Conservation (phyloP, 1,284 basidiomycete genomes). For the Ganoderma resinaceum region DNA sequence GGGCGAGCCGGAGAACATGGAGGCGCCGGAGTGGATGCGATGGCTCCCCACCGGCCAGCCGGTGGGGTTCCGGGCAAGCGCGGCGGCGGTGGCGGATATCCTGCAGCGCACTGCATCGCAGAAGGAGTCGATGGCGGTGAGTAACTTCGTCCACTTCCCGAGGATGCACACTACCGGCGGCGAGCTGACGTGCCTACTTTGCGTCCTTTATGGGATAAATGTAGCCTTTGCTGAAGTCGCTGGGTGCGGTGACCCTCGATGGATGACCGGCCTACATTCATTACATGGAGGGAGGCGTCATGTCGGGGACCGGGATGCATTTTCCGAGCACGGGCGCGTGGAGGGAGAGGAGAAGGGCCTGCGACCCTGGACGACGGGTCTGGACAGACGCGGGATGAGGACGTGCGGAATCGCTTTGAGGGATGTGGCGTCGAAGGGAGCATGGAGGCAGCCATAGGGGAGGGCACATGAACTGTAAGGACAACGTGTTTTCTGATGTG, state of each 20-base stretch:
- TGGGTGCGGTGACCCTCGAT: conserved; percentile 21
- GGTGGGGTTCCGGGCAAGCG: conserved; percentile 26
- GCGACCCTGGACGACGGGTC: conserved; percentile 1
- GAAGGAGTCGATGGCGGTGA: conserved; percentile 20
- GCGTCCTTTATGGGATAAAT: background rate
- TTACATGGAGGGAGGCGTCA: background rate
- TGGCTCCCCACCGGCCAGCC: conserved; percentile 19
- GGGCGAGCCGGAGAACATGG: conserved; percentile 24
- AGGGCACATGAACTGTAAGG: conserved; percentile 27
- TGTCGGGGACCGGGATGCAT: background rate
- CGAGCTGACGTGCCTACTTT: conserved; percentile 1
- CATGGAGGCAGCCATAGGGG: conserved; percentile 13
- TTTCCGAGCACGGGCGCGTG: conserved; percentile 3
- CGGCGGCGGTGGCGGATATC: conserved; percentile 21
- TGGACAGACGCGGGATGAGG: background rate
- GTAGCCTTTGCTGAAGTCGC: conserved; percentile 21
- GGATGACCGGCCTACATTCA: conserved; percentile 12
- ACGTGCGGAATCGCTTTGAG: conserved; percentile 6
- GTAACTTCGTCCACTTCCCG: conserved; percentile 7
- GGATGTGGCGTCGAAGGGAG: conserved; percentile 21
- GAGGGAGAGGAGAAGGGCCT: conserved; percentile 3
- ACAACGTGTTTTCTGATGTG: conserved; percentile 30
- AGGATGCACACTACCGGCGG: no score
- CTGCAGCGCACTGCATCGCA: conserved; percentile 15
- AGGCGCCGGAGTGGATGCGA: conserved; percentile 29